Base-by-base conservation (phyloP, 768 basidiomycete genomes). In the Xerocomus spinulosus region DNA sequence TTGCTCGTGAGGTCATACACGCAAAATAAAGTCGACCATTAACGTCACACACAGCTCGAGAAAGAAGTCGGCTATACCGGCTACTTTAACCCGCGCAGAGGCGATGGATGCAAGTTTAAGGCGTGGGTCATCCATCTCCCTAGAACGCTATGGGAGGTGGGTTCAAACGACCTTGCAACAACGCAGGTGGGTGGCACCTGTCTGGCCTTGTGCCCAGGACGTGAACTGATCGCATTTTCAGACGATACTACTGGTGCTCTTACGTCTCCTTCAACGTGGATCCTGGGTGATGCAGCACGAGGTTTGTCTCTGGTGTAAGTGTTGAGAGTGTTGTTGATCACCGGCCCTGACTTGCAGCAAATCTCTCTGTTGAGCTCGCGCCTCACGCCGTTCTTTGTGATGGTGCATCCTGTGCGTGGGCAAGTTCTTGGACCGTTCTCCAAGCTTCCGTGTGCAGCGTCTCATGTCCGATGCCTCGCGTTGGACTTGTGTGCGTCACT, bases 81-180 rank as follows among this genome's bases (percentile, higher is more conserved):
- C 5, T 48, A 60, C 20, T 79, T 85, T 56, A 67, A 64, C 13
- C 53, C 74, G 18, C 56, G 42, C 54, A 61, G 54, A 49, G 55
- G 50, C 4, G 61, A 60, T 34, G 56, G 51, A 21, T 56, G 47
- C 26, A 72, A 67, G 43, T 65, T 85, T 32, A 68, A 73, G 42
- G 76, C 76, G 18, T 96, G 93, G 92, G 54, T 92, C 15, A 63
- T 76, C 23, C 81, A 86, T 53, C 75, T 96, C 36, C 91, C 93
- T 0, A 85, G 81, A 66, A 75, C 76, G 6, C 70, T 97, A 4
- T 97, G 94, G 94, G 93, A 97, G 64, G 65, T 87, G 9, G 85
- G 85, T 3, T 67, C 66, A 9, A 77, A 66, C 44, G 79, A 89
- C 60, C 61, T 76, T 15, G 55, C 64, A 1, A 68, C 76, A 4